Evolutionary conservation across 2,329 filamentous ascomycete genomes (phyloP).

Genomic region (Didymella lethalis): DNA sequence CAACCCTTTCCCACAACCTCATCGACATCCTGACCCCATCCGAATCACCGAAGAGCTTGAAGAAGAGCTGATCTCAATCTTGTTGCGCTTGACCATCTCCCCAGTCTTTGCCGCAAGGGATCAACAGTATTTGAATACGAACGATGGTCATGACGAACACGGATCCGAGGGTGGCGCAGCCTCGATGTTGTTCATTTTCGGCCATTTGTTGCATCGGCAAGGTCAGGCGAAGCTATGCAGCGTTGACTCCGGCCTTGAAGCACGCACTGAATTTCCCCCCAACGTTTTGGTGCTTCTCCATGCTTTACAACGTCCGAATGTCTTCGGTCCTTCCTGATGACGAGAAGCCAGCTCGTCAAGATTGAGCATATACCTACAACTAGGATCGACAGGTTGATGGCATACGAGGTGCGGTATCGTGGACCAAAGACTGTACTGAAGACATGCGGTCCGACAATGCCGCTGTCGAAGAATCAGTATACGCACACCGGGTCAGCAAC

Average conservation of each 20-base stretch:
- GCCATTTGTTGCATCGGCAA: not conserved
- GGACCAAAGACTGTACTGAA: conserved; percentile 34
- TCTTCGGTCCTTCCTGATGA: conserved; percentile 23
- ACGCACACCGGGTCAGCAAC: not conserved
- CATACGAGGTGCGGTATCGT: conserved; percentile 28
- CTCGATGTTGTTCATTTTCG: not conserved
- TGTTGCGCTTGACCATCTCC: not conserved
- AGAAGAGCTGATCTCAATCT: conserved; percentile 12
- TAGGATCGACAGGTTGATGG: conserved; percentile 31
- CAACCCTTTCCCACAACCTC: not conserved
- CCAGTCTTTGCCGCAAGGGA: not conserved
- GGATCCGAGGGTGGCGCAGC: not conserved
- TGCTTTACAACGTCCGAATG: conserved; percentile 4
- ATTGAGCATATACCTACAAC: conserved; percentile 29
- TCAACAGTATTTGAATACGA: not conserved
- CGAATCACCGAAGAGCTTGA: not conserved
- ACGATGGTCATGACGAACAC: not conserved
- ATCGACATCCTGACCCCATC: not conserved
- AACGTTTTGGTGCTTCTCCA: not conserved
- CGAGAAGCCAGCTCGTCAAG: conserved; percentile 25
- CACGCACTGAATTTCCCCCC: not conserved
- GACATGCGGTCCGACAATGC: conserved; percentile 31
- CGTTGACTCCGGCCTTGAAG: not conserved
- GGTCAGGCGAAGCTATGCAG: conserved; percentile 7
- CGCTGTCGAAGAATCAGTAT: conserved; percentile 15